Percentiles rank a stretch among this genome's conserved stretches.
These are phyloP conservation scores for Juncus inflexus DNA, from an alignment of 176 grass and related monocot species.

Conservation along the genomic window DNA sequence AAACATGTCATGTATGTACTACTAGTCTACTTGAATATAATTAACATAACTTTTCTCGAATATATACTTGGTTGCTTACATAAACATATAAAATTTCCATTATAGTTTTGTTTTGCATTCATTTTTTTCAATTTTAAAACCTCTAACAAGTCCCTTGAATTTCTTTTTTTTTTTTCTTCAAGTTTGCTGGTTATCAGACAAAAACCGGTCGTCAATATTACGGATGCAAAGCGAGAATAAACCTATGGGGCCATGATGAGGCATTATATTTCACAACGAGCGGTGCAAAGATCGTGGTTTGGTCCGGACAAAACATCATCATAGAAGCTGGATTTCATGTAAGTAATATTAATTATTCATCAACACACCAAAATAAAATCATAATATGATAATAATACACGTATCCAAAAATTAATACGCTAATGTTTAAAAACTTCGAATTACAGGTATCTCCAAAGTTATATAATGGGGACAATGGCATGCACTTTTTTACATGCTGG, in stretches of 20 bases:
- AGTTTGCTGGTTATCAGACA: background rate
- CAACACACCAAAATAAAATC: background rate
- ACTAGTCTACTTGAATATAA: too few species aligned
- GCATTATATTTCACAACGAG: background rate
- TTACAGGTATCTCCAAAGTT: background rate
- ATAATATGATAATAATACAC: background rate
- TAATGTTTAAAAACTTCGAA: background rate
- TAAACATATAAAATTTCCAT: too few species aligned
- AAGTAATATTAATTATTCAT: conserved; percentile 2
- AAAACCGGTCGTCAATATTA: background rate
- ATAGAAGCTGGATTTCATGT: background rate
- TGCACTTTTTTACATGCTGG: background rate
- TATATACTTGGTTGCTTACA: too few species aligned
- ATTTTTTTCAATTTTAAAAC: too few species aligned
- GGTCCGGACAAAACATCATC: background rate
- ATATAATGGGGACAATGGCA: background rate
- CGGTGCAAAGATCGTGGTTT: background rate
- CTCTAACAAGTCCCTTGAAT: too few species aligned
- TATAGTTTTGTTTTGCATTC: too few species aligned
- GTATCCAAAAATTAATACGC: background rate
- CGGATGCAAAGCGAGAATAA: background rate
- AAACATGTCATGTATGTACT: too few species aligned
- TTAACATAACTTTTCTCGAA: too few species aligned
- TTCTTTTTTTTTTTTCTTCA: too few species aligned
- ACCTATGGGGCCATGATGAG: conserved; percentile 9